Evolutionary conservation across 2,329 filamentous ascomycete species (phyloP).

Genomic region (Kalaharituber pfeilii): DNA sequence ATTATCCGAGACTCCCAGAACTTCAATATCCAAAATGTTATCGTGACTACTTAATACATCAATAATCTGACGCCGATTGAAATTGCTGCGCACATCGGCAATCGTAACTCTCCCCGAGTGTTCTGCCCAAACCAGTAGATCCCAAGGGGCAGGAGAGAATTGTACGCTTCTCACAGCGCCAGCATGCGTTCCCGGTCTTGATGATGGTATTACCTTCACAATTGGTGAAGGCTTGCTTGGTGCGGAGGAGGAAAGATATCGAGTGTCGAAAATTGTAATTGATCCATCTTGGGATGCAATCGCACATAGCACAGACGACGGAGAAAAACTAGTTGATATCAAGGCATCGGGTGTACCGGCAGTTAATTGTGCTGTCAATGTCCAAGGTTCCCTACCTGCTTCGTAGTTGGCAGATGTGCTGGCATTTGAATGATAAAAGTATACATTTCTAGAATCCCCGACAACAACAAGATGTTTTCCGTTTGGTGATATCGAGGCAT

Average conservation of each 20-base stretch:
- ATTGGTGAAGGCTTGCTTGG: conserved; percentile 38
- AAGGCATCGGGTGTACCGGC: conserved; percentile 18
- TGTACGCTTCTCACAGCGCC: conserved; percentile 82
- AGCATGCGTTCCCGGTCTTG: conserved; percentile 48
- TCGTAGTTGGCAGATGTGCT: conserved; percentile 17
- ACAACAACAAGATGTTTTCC: conserved; percentile 65
- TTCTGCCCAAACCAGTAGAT: conserved; percentile 86
- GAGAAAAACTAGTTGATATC: conserved; percentile 55
- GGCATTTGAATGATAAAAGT: conserved; percentile 49
- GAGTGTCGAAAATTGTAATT: conserved; percentile 54
- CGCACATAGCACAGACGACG: conserved; percentile 52
- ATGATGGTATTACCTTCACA: conserved; percentile 60
- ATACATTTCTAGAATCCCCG: conserved; percentile 71
- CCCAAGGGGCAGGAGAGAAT: conserved; percentile 78
- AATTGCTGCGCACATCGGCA: conserved; percentile 51
- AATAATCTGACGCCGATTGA: conserved; percentile 51
- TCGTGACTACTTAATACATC: conserved; percentile 42
- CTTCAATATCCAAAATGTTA: conserved; percentile 18
- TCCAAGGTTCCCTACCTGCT: conserved; percentile 20
- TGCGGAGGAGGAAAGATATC: conserved; percentile 20
- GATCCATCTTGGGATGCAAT: conserved; percentile 66
- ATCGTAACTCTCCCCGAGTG: conserved; percentile 61
- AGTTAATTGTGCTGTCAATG: conserved; percentile 16
- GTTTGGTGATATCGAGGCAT: conserved; percentile 82
- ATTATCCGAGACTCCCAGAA: conserved; percentile 15